Conservation (phyloP, 306 rosid genomes). For the Vigna hirtella region DNA sequence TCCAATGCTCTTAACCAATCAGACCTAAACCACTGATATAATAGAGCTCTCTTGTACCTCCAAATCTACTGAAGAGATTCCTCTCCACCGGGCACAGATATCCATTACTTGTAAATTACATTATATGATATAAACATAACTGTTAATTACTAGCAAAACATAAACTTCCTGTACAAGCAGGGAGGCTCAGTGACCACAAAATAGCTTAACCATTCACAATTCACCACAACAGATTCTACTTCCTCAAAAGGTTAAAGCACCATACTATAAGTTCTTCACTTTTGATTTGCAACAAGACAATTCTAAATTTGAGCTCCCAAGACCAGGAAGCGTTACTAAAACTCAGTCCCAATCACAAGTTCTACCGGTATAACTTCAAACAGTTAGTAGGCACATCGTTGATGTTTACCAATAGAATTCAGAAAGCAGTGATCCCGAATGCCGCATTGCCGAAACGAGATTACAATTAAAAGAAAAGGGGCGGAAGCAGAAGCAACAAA, state of each 20-base stretch:
- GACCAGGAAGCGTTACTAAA: neutral
- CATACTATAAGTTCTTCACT: conserved; percentile 21
- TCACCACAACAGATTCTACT: neutral
- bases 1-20: neutral
- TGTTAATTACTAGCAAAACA: neutral
- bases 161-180: neutral
- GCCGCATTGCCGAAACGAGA: neutral
- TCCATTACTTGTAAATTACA: neutral
- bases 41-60: neutral
- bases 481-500: neutral
- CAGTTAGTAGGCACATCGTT: neutral
- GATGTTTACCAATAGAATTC: neutral
- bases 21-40: conserved; percentile 21
- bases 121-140: neutral
- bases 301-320: neutral
- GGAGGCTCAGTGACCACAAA: neutral
- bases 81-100: neutral
- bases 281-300: conserved; percentile 8
- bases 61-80: conserved; percentile 18
- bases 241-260: conserved; percentile 5
- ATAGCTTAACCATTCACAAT: conserved; percentile 29
- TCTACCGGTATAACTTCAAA: neutral
- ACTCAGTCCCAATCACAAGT: neutral
- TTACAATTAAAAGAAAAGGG: conserved; percentile 6
- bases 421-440: conserved; percentile 21